A percentile compares a stretch with the other conserved stretches of the same genome.
phyloP scores from a whole-genome alignment of 768 basidiomycete genomes.

The Tylopilus vinaceipallidus region DNA sequence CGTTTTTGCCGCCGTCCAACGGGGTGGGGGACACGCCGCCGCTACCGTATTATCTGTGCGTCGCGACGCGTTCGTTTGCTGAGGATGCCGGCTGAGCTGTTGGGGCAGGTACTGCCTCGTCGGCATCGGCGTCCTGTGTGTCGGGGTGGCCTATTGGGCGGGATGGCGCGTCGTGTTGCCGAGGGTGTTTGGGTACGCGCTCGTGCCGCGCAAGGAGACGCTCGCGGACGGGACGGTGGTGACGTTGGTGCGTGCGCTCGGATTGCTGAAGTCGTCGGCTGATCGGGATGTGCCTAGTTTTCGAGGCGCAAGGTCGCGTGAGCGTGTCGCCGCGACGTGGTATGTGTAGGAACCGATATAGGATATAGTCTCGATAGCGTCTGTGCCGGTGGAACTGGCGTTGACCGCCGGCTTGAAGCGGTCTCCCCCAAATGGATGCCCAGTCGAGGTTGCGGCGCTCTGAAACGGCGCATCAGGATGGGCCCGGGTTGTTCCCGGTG shows the following conservation, averaged over 20 bases:
- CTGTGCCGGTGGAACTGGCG: too few species aligned
- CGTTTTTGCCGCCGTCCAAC: constrained; percentile 53
- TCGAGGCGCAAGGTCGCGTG: constrained; percentile 1
- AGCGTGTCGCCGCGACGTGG: not conserved
- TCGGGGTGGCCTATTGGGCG: constrained; percentile 54
- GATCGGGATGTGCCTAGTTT: not conserved
- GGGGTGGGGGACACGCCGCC: constrained; percentile 59
- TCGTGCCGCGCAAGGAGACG: constrained; percentile 47
- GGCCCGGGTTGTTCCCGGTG: too few species aligned
- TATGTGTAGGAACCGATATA: too few species aligned
- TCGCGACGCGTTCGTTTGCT: constrained; percentile 30
- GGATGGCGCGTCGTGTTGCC: constrained; percentile 52
- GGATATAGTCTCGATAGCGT: too few species aligned
- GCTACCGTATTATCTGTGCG: constrained; percentile 54
- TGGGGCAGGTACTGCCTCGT: constrained; percentile 48
- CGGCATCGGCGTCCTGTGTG: constrained; percentile 46
- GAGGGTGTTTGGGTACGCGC: constrained; percentile 45
- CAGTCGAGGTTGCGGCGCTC: too few species aligned
- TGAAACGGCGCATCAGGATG: too few species aligned
- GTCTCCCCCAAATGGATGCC: too few species aligned
- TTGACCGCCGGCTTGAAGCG: too few species aligned
- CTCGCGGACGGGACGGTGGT: constrained; percentile 54
- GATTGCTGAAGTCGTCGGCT: not conserved
- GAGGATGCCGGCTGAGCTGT: constrained; percentile 16
- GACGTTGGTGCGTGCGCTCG: constrained; percentile 40